Percentiles rank a stretch among this genome's conserved stretches.
phyloP scores from a whole-genome alignment of 805 yeast species.

The Tetrapisispora taiwanensis region DNA sequence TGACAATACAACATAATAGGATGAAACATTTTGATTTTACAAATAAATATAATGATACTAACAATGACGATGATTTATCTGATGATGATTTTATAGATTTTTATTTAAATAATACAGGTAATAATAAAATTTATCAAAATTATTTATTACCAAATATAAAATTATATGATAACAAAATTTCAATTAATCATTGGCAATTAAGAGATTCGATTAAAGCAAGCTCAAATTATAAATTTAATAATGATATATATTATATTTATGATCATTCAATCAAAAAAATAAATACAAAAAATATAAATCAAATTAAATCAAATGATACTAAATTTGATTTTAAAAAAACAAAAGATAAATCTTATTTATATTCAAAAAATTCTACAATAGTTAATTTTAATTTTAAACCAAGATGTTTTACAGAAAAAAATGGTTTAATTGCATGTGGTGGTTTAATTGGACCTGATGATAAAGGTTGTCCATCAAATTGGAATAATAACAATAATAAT shows the following conservation, averaged over 20 bases:
- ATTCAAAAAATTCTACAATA: constrained; percentile 25
- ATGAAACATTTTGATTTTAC: not conserved
- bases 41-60: no score
- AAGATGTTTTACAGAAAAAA: constrained; percentile 52
- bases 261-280: constrained; percentile 42
- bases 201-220: constrained; percentile 57
- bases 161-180: constrained; percentile 24
- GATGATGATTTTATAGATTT: constrained; percentile 14
- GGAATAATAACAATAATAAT: constrained; percentile 9
- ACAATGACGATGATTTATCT: no score
- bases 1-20: not conserved
- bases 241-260: constrained; percentile 43
- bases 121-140: constrained; percentile 25
- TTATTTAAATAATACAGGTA: constrained; percentile 17
- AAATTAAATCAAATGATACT: no score
- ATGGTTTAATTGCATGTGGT: constrained; percentile 45
- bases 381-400: constrained; percentile 55
- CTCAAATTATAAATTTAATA: constrained; percentile 32
- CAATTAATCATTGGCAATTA: constrained; percentile 63
- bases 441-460: constrained; percentile 37
- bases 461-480: constrained; percentile 22
- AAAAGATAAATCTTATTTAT: constrained; percentile 6
- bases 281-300: constrained; percentile 27
- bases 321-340: not conserved
- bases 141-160: constrained; percentile 27